Conservation (phyloP, 768 basidiomycete genomes). For the Suillus luteus region DNA sequence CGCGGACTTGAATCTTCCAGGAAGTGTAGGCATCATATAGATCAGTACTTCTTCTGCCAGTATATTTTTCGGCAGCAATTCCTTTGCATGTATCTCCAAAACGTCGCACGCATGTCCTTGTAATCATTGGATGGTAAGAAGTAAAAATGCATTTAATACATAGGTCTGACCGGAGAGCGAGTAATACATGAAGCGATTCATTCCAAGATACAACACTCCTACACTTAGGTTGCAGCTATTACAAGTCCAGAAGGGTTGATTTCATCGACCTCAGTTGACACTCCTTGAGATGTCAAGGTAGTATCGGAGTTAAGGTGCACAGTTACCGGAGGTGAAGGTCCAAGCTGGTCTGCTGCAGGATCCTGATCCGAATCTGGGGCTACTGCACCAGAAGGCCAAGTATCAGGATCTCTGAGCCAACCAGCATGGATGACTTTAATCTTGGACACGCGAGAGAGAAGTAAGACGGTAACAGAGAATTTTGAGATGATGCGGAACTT, state of each 20-base stretch:
- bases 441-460: constrained; percentile 40
- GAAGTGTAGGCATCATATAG: constrained; percentile 6
- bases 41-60: constrained; percentile 25
- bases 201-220: constrained; percentile 5
- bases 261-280: not conserved
- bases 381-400: constrained; percentile 66
- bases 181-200: constrained; percentile 4
- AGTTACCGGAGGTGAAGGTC: constrained; percentile 4
- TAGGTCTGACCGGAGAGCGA: not conserved
- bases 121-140: constrained; percentile 14
- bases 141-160: constrained; percentile 6
- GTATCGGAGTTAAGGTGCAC: constrained; percentile 7
- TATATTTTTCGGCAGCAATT: constrained; percentile 37
- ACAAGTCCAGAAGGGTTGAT: constrained; percentile 10
- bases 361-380: constrained; percentile 68
- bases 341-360: constrained; percentile 4
- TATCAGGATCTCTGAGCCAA: constrained; percentile 71
- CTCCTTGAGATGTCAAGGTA: not conserved
- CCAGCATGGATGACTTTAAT: constrained; percentile 72
- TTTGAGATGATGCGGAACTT: constrained; percentile 30
- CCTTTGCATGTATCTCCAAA: constrained; percentile 6
- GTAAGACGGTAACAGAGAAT: constrained; percentile 13
- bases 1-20: constrained; percentile 53
- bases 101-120: not conserved
- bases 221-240: constrained; percentile 4